Conservation (phyloP, 2,329 filamentous ascomycete genomes). For the Sclerotiophoma versabilis region DNA sequence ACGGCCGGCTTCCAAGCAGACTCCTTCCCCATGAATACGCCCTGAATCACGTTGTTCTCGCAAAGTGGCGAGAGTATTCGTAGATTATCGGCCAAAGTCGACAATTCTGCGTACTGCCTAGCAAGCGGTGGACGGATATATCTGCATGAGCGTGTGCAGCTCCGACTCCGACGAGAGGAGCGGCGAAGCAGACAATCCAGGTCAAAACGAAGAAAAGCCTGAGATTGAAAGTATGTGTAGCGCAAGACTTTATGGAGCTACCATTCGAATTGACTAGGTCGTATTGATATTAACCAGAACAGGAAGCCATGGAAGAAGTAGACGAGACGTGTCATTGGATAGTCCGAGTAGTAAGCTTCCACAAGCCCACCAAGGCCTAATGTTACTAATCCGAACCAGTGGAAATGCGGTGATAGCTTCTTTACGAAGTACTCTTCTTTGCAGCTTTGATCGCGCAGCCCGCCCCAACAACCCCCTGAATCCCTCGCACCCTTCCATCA, state of each 20-base stretch:
- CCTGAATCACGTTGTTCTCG: neutral
- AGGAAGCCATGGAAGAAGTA: neutral
- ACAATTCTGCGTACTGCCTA: neutral
- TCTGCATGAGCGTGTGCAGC: neutral
- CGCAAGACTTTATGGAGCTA: too few relatives aligned
- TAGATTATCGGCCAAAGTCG: neutral
- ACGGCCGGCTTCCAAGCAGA: too few relatives aligned
- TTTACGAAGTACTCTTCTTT: conserved; percentile 37
- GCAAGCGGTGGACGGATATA: neutral
- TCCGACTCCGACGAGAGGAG: neutral
- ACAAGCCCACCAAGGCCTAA: neutral
- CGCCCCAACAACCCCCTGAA: conserved; percentile 29
- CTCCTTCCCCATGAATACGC: neutral
- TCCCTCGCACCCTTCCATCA: conserved; percentile 32
- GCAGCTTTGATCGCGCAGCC: conserved; percentile 35
- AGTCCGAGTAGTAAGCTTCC: conserved; percentile 12
- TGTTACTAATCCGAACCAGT: conserved; percentile 23
- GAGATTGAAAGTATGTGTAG: neutral
- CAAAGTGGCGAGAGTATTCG: neutral
- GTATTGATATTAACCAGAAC: neutral
- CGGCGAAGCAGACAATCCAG: neutral
- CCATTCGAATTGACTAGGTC: neutral
- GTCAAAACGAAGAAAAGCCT: neutral
- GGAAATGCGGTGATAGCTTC: conserved; percentile 36
- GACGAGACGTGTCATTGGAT: conserved; percentile 38